Conservation (phyloP, 1,284 basidiomycete species). For the Ganoderma leucocontextum region DNA sequence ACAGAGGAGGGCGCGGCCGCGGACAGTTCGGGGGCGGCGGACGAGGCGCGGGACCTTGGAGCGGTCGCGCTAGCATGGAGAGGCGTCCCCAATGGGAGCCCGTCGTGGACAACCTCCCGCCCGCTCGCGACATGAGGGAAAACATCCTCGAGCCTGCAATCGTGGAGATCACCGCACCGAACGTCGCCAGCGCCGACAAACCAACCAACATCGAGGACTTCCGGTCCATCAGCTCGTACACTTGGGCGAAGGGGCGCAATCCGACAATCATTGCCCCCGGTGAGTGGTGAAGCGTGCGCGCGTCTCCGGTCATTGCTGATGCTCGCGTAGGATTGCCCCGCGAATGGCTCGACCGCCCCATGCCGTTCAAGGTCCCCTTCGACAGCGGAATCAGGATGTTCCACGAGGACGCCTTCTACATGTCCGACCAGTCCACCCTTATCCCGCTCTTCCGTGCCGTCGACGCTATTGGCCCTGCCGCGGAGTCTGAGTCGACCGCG, state of each 20-base stretch:
- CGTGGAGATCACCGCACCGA: conserved; percentile 11
- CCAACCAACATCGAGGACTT: conserved; percentile 39
- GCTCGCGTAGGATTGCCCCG: conserved; percentile 56
- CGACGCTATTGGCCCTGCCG: conserved; percentile 47
- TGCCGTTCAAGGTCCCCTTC: conserved; percentile 55
- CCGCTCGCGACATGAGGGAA: conserved; percentile 25
- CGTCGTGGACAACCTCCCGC: conserved; percentile 19
- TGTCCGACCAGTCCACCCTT: conserved; percentile 50
- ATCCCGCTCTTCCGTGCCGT: conserved; percentile 58
- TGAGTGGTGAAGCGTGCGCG: conserved; percentile 26
- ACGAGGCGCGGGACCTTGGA: not conserved
- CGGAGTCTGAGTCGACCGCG: not conserved
- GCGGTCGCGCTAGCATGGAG: not conserved
- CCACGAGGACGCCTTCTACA: conserved; percentile 61
- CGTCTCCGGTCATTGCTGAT: conserved; percentile 44
- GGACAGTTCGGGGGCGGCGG: not conserved
- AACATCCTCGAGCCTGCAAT: conserved; percentile 23
- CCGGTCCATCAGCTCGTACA: conserved; percentile 59
- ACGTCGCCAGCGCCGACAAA: conserved; percentile 10
- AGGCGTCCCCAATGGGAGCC: not conserved
- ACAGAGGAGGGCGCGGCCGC: not conserved
- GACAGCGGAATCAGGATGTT: conserved; percentile 54
- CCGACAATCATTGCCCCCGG: conserved; percentile 66
- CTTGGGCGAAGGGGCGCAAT: conserved; percentile 49
- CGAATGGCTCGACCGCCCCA: conserved; percentile 54